Evolutionary conservation across 257 asterid species (phyloP).

Genomic region (Rehmannia glutinosa): DNA sequence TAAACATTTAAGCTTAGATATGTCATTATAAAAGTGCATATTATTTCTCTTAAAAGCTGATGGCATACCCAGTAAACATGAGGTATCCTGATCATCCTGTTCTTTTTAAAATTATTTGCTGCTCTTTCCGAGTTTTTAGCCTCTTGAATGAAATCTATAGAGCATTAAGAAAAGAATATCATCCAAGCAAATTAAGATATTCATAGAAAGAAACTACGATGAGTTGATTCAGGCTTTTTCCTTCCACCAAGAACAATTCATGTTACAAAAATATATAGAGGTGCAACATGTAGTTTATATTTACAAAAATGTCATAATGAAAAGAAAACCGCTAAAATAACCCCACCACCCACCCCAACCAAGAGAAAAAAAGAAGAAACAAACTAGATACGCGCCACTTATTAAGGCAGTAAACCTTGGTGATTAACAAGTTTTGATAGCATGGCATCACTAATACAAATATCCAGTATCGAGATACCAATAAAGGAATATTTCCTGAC

Average conservation of each 20-base stretch:
- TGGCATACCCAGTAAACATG: conserved; percentile 70
- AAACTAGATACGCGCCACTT: background rate
- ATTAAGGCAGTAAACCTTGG: conserved; percentile 2
- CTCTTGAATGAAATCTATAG: conserved; percentile 82
- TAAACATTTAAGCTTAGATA: background rate
- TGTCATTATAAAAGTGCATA: background rate
- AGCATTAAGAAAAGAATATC: conserved; percentile 25
- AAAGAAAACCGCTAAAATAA: too few species aligned
- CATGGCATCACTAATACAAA: conserved; percentile 13
- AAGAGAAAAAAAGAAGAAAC: background rate
- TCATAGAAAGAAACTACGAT: conserved; percentile 1
- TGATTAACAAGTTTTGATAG: conserved; percentile 2
- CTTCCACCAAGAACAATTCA: conserved; percentile 11
- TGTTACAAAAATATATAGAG: background rate
- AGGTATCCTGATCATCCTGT: conserved; percentile 66
- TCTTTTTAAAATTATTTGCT: conserved; percentile 51
- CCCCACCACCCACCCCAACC: too few species aligned
- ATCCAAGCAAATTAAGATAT: conserved; percentile 16
- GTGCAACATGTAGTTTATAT: background rate
- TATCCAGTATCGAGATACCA: conserved; percentile 9
- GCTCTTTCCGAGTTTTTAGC: conserved; percentile 77
- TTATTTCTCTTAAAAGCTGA: conserved; percentile 15
- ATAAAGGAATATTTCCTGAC: background rate
- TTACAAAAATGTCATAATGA: background rate
- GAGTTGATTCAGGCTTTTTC: conserved; percentile 15